Base-by-base conservation (phyloP, 345 rosid species). In the Eucalyptus marginata region DNA sequence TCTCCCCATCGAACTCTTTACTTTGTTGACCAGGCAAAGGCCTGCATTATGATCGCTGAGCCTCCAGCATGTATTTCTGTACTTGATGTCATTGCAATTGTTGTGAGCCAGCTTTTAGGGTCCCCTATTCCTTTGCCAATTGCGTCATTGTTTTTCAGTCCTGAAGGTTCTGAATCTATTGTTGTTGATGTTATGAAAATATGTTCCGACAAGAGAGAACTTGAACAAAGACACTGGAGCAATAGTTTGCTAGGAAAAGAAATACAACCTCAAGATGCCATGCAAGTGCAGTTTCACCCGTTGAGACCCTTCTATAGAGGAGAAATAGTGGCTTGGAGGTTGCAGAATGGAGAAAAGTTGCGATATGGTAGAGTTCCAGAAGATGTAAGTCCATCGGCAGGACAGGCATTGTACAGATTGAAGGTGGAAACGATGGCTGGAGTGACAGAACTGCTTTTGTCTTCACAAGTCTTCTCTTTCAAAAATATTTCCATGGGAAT, bases 401-500 rank as follows among this genome's bases (percentile, higher is more conserved):
- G 99, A 64, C 99, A 96, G 90, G 96, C 98, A 33, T 94, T 97
- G 86, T 96, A 96, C 91, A 94, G 96, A 92, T 92, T 97, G 54
- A 95, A 96, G 93, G 97, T 97, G 91, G 99, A 97, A 92, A 96
- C 92, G 62, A 90, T 93, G 52, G 94, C 95, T 46, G 97, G 95
- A 90, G 94, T 91, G 90, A 91, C 92, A 33, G 95, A 94, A 88
- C 91, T 91, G 86, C 94, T 95, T 90, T 95, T 97, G 92, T 97
- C 99, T 92, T 96, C 99, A 44, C 97, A 97, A 87, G 98, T 97
- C 89, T 96, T 96, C 93, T 97, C 99, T 86, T 97, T 96, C 93
- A 95, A 94, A 93, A 94, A 96, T 92, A 90, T 95, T 71, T 92
- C 95, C 85, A 87, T 89, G 89, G 96, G 90, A 88, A 91, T 88